Percentiles rank a stretch among this genome's conserved stretches.
Evolutionary conservation across 345 rosid species (phyloP).

Genomic region (Citrus reticulata): DNA sequence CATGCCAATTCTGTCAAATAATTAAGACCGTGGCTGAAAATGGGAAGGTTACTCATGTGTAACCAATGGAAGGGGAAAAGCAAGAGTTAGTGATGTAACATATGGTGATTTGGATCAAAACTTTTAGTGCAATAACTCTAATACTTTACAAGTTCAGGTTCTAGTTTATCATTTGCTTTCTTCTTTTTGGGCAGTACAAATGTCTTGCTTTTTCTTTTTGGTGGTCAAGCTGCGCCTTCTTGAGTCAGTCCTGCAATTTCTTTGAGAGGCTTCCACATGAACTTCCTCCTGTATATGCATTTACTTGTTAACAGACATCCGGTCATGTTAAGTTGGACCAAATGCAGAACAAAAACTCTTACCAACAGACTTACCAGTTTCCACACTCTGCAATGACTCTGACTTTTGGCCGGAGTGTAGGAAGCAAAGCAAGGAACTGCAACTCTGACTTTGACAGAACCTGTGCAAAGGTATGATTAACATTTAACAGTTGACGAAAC

Average conservation of each 20-base stretch:
- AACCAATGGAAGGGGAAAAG: background rate
- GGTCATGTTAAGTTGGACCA: background rate
- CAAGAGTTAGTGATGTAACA: background rate
- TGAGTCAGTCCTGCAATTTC: constrained; percentile 64
- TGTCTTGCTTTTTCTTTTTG: background rate
- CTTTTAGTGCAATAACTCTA: background rate
- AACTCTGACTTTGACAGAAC: constrained; percentile 83
- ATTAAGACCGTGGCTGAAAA: background rate
- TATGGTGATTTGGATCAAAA: background rate
- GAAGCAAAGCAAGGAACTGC: constrained; percentile 89
- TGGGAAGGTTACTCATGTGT: background rate
- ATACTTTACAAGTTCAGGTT: background rate
- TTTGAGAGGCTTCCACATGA: constrained; percentile 80
- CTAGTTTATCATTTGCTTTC: background rate
- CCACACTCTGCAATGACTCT: constrained; percentile 89
- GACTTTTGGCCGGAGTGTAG: constrained; percentile 77
- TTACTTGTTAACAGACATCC: too few relatives aligned
- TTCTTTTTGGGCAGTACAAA: background rate
- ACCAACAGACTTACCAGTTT: constrained; percentile 51
- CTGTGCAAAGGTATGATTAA: constrained; percentile 24
- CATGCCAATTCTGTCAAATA: background rate
- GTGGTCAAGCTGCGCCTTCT: constrained; percentile 20
- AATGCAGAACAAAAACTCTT: too few relatives aligned
- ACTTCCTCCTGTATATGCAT: constrained; percentile 58
- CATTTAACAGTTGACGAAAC: background rate